phyloP scores from a whole-genome alignment of 257 asterid genomes.

The Solanum pennellii region DNA sequence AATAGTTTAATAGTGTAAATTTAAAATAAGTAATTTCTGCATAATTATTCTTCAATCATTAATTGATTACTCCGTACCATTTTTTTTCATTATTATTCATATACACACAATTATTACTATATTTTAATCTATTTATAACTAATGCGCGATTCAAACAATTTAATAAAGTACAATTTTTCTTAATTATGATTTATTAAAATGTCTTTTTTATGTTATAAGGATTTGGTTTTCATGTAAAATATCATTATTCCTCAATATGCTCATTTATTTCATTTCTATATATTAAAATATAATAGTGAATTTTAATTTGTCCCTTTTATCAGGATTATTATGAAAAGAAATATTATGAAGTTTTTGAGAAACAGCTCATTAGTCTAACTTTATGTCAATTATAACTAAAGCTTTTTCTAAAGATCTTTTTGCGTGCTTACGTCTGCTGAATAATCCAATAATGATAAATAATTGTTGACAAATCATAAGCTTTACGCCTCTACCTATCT shows the following conservation, averaged over 20 bases:
- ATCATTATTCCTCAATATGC: not conserved
- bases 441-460: not conserved
- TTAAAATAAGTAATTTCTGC: too few relatives aligned
- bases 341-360: not conserved
- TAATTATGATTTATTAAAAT: not conserved
- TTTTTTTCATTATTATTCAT: too few relatives aligned
- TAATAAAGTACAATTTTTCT: not conserved
- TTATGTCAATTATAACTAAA: not conserved
- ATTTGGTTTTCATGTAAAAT: not conserved
- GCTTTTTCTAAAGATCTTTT: not conserved
- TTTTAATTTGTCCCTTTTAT: not conserved
- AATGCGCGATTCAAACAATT: not conserved
- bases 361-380: not conserved
- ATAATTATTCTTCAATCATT: too few relatives aligned
- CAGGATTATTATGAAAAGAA: not conserved
- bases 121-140: not conserved
- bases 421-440: not conserved
- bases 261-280: not conserved
- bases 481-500: not conserved
- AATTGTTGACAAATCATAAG: not conserved
- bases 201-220: not conserved
- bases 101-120: not conserved
- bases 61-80: too few relatives aligned
- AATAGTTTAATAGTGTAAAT: too few relatives aligned
- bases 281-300: not conserved